phyloP scores from a whole-genome alignment of 257 asterid species.

The Misopates orontium region DNA sequence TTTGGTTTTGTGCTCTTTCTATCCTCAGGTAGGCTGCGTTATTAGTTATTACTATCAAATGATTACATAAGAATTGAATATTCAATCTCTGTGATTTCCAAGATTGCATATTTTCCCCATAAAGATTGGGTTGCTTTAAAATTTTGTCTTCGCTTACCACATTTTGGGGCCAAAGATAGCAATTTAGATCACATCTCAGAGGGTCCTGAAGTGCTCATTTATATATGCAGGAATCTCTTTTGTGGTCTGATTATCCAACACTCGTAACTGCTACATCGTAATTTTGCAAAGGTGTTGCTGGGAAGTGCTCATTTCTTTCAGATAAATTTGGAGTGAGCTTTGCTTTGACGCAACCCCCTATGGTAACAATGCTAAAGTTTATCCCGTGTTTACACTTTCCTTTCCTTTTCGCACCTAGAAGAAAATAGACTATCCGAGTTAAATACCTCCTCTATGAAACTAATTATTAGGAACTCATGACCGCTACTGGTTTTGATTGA shows the following conservation, averaged over 20 bases:
- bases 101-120: no score
- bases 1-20: no score
- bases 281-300: conserved; percentile 26
- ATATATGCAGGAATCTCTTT: conserved; percentile 33
- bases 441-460: neutral
- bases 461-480: neutral
- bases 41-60: no score
- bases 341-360: conserved; percentile 23
- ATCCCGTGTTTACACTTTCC: neutral
- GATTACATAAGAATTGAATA: no score
- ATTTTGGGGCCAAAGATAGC: neutral
- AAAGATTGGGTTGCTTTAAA: neutral
- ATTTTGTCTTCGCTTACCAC: neutral
- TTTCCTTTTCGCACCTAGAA: neutral
- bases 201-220: conserved; percentile 18
- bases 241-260: neutral
- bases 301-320: conserved; percentile 9
- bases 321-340: conserved; percentile 21
- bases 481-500: neutral
- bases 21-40: neutral
- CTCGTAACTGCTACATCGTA: neutral
- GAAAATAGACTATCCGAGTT: neutral
- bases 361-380: conserved; percentile 35
- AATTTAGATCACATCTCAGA: neutral
- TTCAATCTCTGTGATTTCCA: no score